These are phyloP conservation scores for Aspergillus luchuensis DNA, from an alignment of 2,329 filamentous ascomycete species.

Conservation along the genomic window DNA sequence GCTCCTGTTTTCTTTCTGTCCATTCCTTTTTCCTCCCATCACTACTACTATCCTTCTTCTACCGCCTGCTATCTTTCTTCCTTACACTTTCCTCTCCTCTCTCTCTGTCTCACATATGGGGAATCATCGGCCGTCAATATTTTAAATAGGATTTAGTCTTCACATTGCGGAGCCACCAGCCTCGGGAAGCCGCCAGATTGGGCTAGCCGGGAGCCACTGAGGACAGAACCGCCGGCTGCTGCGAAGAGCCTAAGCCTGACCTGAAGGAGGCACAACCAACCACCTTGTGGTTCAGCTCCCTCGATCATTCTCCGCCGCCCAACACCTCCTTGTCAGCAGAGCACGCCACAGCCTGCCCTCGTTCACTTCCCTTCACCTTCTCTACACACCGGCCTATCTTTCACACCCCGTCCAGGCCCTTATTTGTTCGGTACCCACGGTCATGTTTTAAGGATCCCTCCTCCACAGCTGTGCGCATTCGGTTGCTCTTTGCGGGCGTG, in stretches of 20 bases:
- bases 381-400: constrained; percentile 16
- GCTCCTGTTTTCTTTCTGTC: background rate
- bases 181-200: constrained; percentile 20
- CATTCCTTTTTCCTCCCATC: background rate
- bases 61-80: background rate
- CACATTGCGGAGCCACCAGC: constrained; percentile 16
- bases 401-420: background rate
- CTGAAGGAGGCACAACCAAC: constrained; percentile 21
- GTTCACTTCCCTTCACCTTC: constrained; percentile 9
- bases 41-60: background rate
- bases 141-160: background rate
- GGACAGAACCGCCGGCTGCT: constrained; percentile 8
- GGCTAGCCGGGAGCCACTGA: constrained; percentile 16
- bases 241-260: constrained; percentile 10
- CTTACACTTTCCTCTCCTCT: no score
- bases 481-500: constrained; percentile 26
- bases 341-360: constrained; percentile 22
- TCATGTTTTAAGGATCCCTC: constrained; percentile 23
- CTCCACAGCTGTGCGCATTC: constrained; percentile 22
- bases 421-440: constrained; percentile 6
- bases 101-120: background rate
- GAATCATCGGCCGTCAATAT: no score
- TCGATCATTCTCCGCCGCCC: constrained; percentile 26
- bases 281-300: constrained; percentile 21
- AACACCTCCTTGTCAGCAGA: constrained; percentile 38